Conservation (phyloP, 768 basidiomycete species). For the Hygrophorus pudorinus region DNA sequence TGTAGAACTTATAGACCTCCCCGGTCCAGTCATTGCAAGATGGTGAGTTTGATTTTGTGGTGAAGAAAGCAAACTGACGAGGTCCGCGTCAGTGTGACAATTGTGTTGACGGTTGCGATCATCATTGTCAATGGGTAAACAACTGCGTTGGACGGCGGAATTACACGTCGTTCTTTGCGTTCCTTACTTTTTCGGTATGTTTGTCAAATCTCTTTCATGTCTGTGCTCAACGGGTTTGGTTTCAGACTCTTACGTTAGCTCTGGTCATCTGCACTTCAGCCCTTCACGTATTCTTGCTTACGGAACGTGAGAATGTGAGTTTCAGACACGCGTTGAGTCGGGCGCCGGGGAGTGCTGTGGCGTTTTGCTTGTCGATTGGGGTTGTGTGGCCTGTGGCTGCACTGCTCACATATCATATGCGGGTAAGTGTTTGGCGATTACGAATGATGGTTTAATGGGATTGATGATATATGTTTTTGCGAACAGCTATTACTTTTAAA, state of each 20-base stretch:
- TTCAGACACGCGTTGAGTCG: slow-evolving; percentile 38
- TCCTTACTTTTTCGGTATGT: slow-evolving; percentile 71
- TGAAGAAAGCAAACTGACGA: background rate
- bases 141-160: slow-evolving; percentile 94
- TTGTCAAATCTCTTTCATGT: slow-evolving; percentile 2
- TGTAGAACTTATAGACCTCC: slow-evolving; percentile 92
- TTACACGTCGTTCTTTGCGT: slow-evolving; percentile 86
- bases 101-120: slow-evolving; percentile 93
- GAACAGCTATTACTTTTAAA: slow-evolving; percentile 64
- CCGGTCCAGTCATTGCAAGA: slow-evolving; percentile 89
- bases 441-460: background rate
- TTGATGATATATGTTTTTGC: too few species aligned
- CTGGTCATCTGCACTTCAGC: slow-evolving; percentile 79
- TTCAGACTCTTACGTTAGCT: slow-evolving; percentile 60
- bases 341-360: slow-evolving; percentile 73
- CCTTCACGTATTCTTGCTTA: slow-evolving; percentile 66
- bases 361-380: slow-evolving; percentile 58
- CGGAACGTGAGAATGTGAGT: slow-evolving; percentile 34
- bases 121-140: slow-evolving; percentile 88
- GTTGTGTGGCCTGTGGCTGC: slow-evolving; percentile 81
- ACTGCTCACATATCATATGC: slow-evolving; percentile 73
- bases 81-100: slow-evolving; percentile 69
- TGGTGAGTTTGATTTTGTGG: slow-evolving; percentile 42
- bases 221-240: slow-evolving; percentile 3
- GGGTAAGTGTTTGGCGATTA: slow-evolving; percentile 44